Percentiles rank a stretch among this genome's conserved stretches.
Conservation (phyloP, 1,284 basidiomycete genomes). For the Hymenochaete sp. region DNA sequence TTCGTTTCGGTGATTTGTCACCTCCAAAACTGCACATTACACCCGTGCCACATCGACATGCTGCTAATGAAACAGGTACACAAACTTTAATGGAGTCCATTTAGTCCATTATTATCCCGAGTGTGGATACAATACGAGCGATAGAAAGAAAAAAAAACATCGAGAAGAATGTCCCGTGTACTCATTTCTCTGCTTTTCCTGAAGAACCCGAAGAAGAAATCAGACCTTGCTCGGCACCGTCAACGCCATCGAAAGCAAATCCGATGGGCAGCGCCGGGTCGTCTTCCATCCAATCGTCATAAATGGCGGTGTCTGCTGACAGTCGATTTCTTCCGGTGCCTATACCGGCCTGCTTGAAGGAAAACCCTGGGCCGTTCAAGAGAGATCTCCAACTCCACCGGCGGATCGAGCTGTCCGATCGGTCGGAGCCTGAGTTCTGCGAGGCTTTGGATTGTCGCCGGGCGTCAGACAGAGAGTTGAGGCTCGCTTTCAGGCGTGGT, state of each 20-base stretch:
- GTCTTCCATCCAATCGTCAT: slow-evolving; percentile 11
- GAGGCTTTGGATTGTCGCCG: slow-evolving; percentile 10
- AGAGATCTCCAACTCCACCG: slow-evolving; percentile 16
- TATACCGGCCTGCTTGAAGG: slow-evolving; percentile 12
- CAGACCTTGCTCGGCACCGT: too few relatives aligned
- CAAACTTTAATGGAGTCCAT: too few relatives aligned
- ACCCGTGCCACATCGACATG: too few relatives aligned
- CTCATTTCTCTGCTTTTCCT: too few relatives aligned
- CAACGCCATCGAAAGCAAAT: slow-evolving; percentile 11
- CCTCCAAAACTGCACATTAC: too few relatives aligned
- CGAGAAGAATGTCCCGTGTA: too few relatives aligned
- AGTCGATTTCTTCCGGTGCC: slow-evolving; percentile 15
- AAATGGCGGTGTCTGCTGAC: slow-evolving; percentile 15
- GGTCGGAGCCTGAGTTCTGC: slow-evolving; percentile 11
- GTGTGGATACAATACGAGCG: too few relatives aligned
- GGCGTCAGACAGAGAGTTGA: slow-evolving; percentile 6
- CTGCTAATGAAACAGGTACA: too few relatives aligned
- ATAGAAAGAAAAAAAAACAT: too few relatives aligned
- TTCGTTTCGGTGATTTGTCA: slow-evolving; percentile 12
- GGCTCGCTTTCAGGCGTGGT: slow-evolving; percentile 4
- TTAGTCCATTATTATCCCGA: too few relatives aligned
- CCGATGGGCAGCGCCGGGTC: slow-evolving; percentile 14
- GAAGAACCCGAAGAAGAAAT: too few relatives aligned
- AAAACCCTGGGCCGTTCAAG: slow-evolving; percentile 15
- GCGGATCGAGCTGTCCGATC: slow-evolving; percentile 7